A percentile compares a stretch with the other conserved stretches of the same genome.
Conservation (phyloP, 1,284 basidiomycete species). For the Apiotrichum laibachii region DNA sequence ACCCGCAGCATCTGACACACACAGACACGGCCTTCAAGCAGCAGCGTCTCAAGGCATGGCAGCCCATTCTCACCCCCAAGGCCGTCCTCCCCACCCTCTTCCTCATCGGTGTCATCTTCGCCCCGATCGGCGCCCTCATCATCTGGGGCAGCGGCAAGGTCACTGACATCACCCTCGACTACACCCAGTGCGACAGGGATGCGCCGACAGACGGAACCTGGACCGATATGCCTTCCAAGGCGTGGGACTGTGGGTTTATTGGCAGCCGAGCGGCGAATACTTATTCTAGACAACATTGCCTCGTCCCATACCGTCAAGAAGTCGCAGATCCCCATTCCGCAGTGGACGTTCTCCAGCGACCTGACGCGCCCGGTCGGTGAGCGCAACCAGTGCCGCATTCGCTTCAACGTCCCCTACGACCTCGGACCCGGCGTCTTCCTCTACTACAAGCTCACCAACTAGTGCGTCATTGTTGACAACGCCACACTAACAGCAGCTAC, state of each 20-base stretch:
- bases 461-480: slow-evolving; percentile 41
- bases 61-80: slow-evolving; percentile 96
- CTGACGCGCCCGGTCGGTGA: slow-evolving; percentile 54
- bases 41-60: slow-evolving; percentile 99
- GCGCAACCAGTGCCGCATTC: slow-evolving; percentile 66
- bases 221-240: slow-evolving; percentile 60
- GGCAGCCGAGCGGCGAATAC: slow-evolving; percentile 26
- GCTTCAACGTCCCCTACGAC: slow-evolving; percentile 78
- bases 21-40: slow-evolving; percentile 98
- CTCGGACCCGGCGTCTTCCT: slow-evolving; percentile 76
- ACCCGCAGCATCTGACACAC: neutral
- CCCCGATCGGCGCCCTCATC: slow-evolving; percentile 89
- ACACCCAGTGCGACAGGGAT: slow-evolving; percentile 79
- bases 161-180: slow-evolving; percentile 91
- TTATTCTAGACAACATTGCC: slow-evolving; percentile 26
- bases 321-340: slow-evolving; percentile 56
- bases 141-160: slow-evolving; percentile 85
- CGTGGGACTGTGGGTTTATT: slow-evolving; percentile 64
- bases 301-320: slow-evolving; percentile 59
- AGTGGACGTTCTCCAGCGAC: slow-evolving; percentile 63
- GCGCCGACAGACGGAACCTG: slow-evolving; percentile 59
- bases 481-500: slow-evolving; percentile 54
- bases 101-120: slow-evolving; percentile 89
- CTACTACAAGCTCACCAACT: slow-evolving; percentile 96
- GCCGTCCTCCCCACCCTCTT: slow-evolving; percentile 96